phyloP scores from a whole-genome alignment of 805 yeast genomes.

The Brettanomyces bruxellensis region DNA sequence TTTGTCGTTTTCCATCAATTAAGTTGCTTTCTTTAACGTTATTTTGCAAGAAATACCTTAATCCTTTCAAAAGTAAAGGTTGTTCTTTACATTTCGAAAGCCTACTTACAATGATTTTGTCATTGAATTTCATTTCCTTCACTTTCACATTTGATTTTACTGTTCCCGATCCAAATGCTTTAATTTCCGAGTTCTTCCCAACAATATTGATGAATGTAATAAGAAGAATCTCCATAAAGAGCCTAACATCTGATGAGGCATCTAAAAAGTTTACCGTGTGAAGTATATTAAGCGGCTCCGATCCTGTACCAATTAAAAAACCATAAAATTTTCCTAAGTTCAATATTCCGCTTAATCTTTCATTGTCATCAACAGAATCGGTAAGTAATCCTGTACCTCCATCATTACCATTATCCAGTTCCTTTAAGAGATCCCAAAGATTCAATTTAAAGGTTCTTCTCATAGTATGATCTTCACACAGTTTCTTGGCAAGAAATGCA shows the following conservation, averaged over 20 bases:
- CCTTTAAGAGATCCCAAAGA: slow-evolving; percentile 79
- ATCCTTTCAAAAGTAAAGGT: slow-evolving; percentile 50
- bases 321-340: slow-evolving; percentile 83
- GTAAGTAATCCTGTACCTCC: slow-evolving; percentile 10
- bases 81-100: slow-evolving; percentile 49
- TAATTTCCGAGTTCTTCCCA: slow-evolving; percentile 53
- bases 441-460: slow-evolving; percentile 82
- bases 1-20: slow-evolving; percentile 45
- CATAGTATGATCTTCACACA: slow-evolving; percentile 66
- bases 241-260: slow-evolving; percentile 45
- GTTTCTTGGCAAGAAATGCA: slow-evolving; percentile 64
- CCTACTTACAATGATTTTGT: slow-evolving; percentile 25
- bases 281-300: slow-evolving; percentile 63
- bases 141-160: slow-evolving; percentile 17
- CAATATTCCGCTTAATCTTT: slow-evolving; percentile 48
- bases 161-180: slow-evolving; percentile 35
- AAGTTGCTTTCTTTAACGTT: slow-evolving; percentile 37
- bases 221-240: slow-evolving; percentile 68
- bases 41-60: slow-evolving; percentile 50
- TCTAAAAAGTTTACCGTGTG: slow-evolving; percentile 68
- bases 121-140: slow-evolving; percentile 26
- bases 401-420: slow-evolving; percentile 45
- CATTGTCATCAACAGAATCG: slow-evolving; percentile 46
- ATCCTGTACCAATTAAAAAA: slow-evolving; percentile 59
- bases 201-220: slow-evolving; percentile 57